phyloP scores from a whole-genome alignment of 2,329 filamentous ascomycete genomes.

The Beauveria brongniartii region DNA sequence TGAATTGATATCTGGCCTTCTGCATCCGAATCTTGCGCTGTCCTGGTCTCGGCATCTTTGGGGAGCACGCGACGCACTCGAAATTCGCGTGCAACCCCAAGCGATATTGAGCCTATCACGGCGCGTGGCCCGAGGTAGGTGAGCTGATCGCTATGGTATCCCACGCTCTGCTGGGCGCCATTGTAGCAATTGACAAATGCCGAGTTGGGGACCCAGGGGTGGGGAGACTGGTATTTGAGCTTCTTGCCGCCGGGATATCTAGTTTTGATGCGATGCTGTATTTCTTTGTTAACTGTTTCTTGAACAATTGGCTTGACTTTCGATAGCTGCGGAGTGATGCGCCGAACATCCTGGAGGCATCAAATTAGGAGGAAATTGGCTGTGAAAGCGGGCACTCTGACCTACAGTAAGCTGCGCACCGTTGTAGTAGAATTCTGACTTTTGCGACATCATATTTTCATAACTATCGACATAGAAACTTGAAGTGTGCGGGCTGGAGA shows the following conservation, averaged over 20 bases:
- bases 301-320: conserved; percentile 63
- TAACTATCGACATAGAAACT: conserved; percentile 74
- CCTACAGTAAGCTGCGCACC: conserved; percentile 59
- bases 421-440: conserved; percentile 79
- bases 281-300: conserved; percentile 67
- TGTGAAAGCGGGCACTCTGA: not conserved
- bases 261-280: conserved; percentile 60
- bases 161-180: conserved; percentile 72
- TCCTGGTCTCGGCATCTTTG: conserved; percentile 37
- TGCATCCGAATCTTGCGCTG: conserved; percentile 45
- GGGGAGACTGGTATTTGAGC: conserved; percentile 66
- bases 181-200: conserved; percentile 94
- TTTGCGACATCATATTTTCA: conserved; percentile 61
- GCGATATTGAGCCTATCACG: conserved; percentile 80
- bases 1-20: conserved; percentile 88
- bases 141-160: conserved; percentile 86
- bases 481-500: conserved; percentile 75
- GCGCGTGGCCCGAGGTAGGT: conserved; percentile 87
- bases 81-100: conserved; percentile 91
- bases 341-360: conserved; percentile 56
- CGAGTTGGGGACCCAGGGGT: conserved; percentile 74
- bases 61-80: conserved; percentile 71
- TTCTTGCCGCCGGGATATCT: conserved; percentile 64
- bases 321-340: conserved; percentile 66
- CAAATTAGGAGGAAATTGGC: not conserved